phyloP scores from a whole-genome alignment of 805 yeast species.

The Monosporozyma servazzii region DNA sequence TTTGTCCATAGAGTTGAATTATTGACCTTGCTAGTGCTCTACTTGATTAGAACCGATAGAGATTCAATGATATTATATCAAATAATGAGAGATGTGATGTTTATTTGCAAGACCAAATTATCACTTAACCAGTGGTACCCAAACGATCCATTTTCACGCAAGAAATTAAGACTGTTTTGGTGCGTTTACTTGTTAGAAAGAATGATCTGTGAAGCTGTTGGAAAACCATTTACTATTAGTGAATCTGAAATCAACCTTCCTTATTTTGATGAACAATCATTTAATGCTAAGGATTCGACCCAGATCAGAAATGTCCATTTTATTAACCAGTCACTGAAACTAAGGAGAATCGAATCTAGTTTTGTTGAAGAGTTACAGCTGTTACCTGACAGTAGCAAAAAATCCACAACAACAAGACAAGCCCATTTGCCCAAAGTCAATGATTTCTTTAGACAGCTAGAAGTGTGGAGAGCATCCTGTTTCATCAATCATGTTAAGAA shows the following conservation, averaged over 20 bases:
- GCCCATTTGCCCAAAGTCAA: slow-evolving; percentile 45
- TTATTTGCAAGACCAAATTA: slow-evolving; percentile 31
- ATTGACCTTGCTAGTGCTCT: slow-evolving; percentile 42
- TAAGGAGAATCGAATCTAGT: slow-evolving; percentile 51
- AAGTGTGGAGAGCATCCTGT: slow-evolving; percentile 33
- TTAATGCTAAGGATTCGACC: slow-evolving; percentile 24
- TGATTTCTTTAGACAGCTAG: slow-evolving; percentile 51
- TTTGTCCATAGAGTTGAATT: slow-evolving; percentile 44
- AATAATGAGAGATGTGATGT: slow-evolving; percentile 45
- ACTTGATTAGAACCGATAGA: slow-evolving; percentile 50
- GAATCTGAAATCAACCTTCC: slow-evolving; percentile 47
- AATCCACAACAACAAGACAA: slow-evolving; percentile 27
- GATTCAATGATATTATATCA: slow-evolving; percentile 48
- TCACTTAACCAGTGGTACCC: slow-evolving; percentile 21
- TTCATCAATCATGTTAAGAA: slow-evolving; percentile 30
- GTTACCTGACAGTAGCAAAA: slow-evolving; percentile 17
- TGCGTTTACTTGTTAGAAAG: slow-evolving; percentile 54
- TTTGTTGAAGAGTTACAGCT: slow-evolving; percentile 46
- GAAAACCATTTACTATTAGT: slow-evolving; percentile 43
- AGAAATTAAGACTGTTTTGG: slow-evolving; percentile 52
- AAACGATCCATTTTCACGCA: slow-evolving; percentile 25
- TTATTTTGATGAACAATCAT: slow-evolving; percentile 37
- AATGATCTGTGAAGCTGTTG: slow-evolving; percentile 52
- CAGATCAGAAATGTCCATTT: slow-evolving; percentile 33
- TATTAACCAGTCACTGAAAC: slow-evolving; percentile 47